phyloP scores from a whole-genome alignment of 225 moss, liverwort and hornwort species.

The Asterella californica region DNA sequence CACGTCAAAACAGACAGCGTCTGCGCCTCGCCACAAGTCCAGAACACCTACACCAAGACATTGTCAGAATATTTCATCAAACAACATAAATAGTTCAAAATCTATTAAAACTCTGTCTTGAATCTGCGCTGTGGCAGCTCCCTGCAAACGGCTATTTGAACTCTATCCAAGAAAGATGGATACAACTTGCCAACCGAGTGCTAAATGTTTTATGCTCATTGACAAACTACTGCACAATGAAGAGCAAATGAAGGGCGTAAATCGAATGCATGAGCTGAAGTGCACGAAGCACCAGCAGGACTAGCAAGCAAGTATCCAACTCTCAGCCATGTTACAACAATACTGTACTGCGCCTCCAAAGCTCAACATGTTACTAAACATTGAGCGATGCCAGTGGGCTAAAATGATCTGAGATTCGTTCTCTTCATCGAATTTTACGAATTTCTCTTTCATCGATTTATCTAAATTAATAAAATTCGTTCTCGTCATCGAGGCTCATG shows the following conservation, averaged over 20 bases:
- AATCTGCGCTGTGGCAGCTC: too few species aligned
- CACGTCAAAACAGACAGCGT: conserved; percentile 89
- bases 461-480: too few species aligned
- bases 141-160: background rate
- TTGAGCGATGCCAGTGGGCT: background rate
- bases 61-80: background rate
- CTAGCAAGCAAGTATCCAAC: too few species aligned
- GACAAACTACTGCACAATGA: background rate
- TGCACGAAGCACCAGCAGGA: background rate
- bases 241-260: background rate
- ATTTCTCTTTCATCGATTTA: too few species aligned
- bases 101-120: background rate
- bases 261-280: background rate
- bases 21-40: conserved; percentile 59
- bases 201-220: background rate
- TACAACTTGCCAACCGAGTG: background rate
- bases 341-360: background rate
- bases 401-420: background rate
- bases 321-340: background rate
- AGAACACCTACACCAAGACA: conserved; percentile 47
- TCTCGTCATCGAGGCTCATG: background rate
- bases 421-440: too few species aligned
- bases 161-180: background rate
- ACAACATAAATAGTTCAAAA: background rate
- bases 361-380: background rate